Base-by-base conservation (phyloP, 345 rosid species). In the Kandelia obovata region DNA sequence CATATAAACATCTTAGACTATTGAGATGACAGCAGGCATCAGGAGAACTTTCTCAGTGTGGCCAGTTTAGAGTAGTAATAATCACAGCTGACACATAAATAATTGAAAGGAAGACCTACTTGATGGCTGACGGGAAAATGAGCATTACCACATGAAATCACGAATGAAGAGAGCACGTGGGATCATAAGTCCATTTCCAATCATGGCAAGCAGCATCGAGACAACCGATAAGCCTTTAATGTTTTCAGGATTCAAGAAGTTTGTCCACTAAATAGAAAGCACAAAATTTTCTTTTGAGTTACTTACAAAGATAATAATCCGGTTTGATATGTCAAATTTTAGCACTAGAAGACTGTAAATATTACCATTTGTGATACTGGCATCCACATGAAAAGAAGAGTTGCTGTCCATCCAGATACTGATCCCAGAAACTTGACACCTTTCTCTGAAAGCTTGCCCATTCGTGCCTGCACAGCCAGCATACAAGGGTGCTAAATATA, bases 311-410 rank as follows among this genome's bases (percentile, higher is more conserved):
- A 58, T 21, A 55, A 19, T 51, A 31, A 23, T 9, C 25, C 30
- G 16, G 10, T 58, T 43, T 51, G 63, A 37, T 65, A 58, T 27
- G 46, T 51, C 47, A 46, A 64, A n/a, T 56, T 55, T 70, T 53
- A 7, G 17, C 34, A 53, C 19, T 51, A 5, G 58, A 61, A 76
- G 70, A 66, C 25, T 6, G 37, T 8, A 47, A 58, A 35, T 27
- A 67, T 69, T 73, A 93, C 98, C 98, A 89, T 86, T 71, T 91
- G 97, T 2, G 96, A 75, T 65, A 93, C 90, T 57, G 96, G 94
- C 96, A 93, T 93, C 96, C 97, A 91, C 98, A 93, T 93, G 85
- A 93, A 93, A 70, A 93, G 91, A 74, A 93, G 87, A 20, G 98
- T 93, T 8, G 98, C 95, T 31, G 97, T 88, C 98, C 97, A 93